Evolutionary conservation across 768 basidiomycete genomes (phyloP).

Genomic region (Mycena filopes): DNA sequence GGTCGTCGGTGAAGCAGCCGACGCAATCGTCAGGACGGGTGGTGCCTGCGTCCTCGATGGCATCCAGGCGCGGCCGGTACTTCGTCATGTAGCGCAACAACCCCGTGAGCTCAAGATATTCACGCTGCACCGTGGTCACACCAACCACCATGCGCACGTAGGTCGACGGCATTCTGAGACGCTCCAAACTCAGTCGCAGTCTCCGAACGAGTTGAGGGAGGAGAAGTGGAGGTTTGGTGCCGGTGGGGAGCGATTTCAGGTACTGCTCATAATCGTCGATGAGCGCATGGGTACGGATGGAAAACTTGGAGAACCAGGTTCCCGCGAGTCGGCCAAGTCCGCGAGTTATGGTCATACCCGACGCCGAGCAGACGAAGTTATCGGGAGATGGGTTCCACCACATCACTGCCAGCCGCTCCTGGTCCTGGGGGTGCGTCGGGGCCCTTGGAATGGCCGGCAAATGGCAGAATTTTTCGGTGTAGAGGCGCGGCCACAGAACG

Average conservation of each 20-base stretch:
- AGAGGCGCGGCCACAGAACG: not conserved
- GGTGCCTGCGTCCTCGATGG: conserved; percentile 3
- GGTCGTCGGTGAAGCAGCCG: conserved; percentile 9
- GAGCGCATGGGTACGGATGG: not conserved
- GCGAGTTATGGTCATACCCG: conserved; percentile 4
- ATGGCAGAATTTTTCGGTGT: conserved; percentile 2
- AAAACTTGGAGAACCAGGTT: not conserved
- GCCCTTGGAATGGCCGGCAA: conserved; percentile 7
- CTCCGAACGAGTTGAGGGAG: not conserved
- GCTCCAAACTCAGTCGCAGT: conserved; percentile 9
- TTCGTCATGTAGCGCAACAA: conserved; percentile 9
- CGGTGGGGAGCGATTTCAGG: conserved; percentile 7
- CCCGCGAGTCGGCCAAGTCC: conserved; percentile 5
- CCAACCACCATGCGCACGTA: conserved; percentile 3
- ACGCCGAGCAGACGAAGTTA: conserved; percentile 14
- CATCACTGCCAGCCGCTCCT: not conserved
- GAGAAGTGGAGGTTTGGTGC: conserved; percentile 9
- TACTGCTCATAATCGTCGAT: conserved; percentile 10
- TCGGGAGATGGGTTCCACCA: conserved; percentile 13
- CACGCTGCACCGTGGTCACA: conserved; percentile 10
- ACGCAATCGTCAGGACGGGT: not conserved
- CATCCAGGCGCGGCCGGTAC: conserved; percentile 12
- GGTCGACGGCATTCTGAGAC: conserved; percentile 1
- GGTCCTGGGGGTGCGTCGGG: not conserved
- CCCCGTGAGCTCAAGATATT: conserved; percentile 21